These are phyloP conservation scores for Holtermanniella nyarrowii DNA, from an alignment of 768 basidiomycete species.

Conservation along the genomic window DNA sequence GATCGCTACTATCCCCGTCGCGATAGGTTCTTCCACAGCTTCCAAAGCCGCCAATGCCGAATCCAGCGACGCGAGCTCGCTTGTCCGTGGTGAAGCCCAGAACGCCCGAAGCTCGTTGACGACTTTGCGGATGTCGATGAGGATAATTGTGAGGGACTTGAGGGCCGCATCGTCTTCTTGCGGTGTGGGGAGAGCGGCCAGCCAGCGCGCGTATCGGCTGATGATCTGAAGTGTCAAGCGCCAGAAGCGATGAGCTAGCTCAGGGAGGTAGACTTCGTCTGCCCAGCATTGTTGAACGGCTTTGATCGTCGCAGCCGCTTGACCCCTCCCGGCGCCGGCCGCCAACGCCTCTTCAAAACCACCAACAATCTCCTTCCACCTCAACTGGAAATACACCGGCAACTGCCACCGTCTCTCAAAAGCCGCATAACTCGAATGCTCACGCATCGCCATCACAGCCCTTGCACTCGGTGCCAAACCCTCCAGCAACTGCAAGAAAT, in stretches of 20 bases:
- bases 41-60: slow-evolving; percentile 2
- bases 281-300: slow-evolving; percentile 78
- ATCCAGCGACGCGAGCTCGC: slow-evolving; percentile 3
- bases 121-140: not conserved
- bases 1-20: slow-evolving; percentile 49
- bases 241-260: slow-evolving; percentile 81
- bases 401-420: slow-evolving; percentile 91
- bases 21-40: slow-evolving; percentile 11
- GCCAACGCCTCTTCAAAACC: slow-evolving; percentile 60
- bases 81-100: too few relatives aligned
- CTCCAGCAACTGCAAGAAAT: slow-evolving; percentile 73
- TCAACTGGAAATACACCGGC: slow-evolving; percentile 89
- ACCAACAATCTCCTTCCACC: slow-evolving; percentile 87
- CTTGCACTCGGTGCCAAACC: slow-evolving; percentile 64
- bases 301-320: slow-evolving; percentile 51
- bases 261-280: slow-evolving; percentile 70
- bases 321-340: not conserved
- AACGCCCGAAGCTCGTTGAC: not conserved
- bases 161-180: not conserved
- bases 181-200: too few relatives aligned
- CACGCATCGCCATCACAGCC: slow-evolving; percentile 61
- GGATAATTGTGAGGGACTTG: not conserved
- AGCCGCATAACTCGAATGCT: slow-evolving; percentile 56
- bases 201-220: slow-evolving; percentile 67
- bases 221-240: slow-evolving; percentile 78